Base-by-base conservation (phyloP, 805 yeast genomes). In the Saccharomycopsis microspora region DNA sequence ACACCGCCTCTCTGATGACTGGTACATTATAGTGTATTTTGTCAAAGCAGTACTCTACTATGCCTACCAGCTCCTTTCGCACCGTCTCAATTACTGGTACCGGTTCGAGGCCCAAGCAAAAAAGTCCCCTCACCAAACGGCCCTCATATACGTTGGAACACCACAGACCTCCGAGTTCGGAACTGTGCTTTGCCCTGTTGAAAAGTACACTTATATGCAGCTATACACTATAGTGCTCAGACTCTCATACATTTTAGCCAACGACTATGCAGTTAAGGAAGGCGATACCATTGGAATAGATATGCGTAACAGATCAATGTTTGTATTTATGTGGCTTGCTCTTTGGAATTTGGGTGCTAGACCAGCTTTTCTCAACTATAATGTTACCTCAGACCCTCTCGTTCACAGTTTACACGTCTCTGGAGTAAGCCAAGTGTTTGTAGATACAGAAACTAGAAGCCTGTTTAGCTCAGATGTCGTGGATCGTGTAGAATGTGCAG, bases 261-360 rank as follows among this genome's bases (percentile, higher is more conserved):
- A 72, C 52, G 78, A 81, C 49, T 80, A 78, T 57, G 82, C 82
- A 2, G 75, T 89, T 36, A 65, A 76, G 19, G 64, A 77, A 9
- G 80, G 80, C 39, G 85, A 85, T 54, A 72, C 79, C 6, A 76
- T 90, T 42, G 94, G 85, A 0, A 57, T 90, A 41, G 82, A 81
- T 57, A 82, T 78, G 59, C 82, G 85, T 58, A 89, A 89, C 64
- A 86, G 83, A 60, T 95, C 96, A 2, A 67, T 87, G 53, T 85
- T 85, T 57, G 64, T 89, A 10, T 71, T 88, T 46, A 60, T 84
- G 39, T 85, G 96, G 95, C 71, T 85, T 47, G 84, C 96, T 0
- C 64, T 84, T 43, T 89, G 96, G 96, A 85, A 86, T 57, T 70
- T 89, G 46, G 97, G 97, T 40, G 96, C 95, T 1, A 63, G 72